Evolutionary conservation across 2,329 filamentous ascomycete species (phyloP), one percentile per base, ranked within the genome.

Genomic region (Huntiella bhutanensis): DNA sequence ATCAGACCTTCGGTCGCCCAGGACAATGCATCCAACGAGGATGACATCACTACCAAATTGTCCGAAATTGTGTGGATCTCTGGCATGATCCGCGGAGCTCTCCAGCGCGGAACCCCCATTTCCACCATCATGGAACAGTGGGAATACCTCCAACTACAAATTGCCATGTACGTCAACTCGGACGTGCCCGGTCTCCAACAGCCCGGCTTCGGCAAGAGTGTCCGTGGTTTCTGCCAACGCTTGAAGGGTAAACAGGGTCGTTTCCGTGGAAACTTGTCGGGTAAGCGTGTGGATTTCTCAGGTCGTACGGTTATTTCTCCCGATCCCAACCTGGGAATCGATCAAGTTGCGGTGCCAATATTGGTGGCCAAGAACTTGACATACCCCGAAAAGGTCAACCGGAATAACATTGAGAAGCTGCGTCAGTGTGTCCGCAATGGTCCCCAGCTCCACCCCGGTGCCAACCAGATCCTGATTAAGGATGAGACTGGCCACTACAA

Each of bases 211-310:
- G 83, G 85, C 49, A 95, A 93, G 60, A 75, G 82, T 1, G 92
- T 91, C 55, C 76, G 91, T 55, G 91, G 91, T 13, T 92, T 98
- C 58, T 94, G 88, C 51, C 91, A 96, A 62, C 77, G 91, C 12
- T 63, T 98, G 41, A 98, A 98, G 64, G 91, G 91, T 54, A 98
- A 98, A 58, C 88, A 96, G 58, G 91, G 91, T 46, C 83, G 91
- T 46, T 98, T 98, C 63, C 80, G 91, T 64, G 91, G 92, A 49
- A 98, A 98, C 56, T 63, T 98, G 50, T 96, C 88, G 0, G 91
- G 91, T 59, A 98, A 98, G 63, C 88, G 91, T 71, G 91, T 98
- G 46, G 88, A 98, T 59, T 98, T 96, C 62, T 98, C 91, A 8
- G 91, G 86, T 13, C 78, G 91, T 60, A 98, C 91, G 0, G 91